phyloP scores from a whole-genome alignment of 2,329 filamentous ascomycete species.

The Bipolaris cookei region DNA sequence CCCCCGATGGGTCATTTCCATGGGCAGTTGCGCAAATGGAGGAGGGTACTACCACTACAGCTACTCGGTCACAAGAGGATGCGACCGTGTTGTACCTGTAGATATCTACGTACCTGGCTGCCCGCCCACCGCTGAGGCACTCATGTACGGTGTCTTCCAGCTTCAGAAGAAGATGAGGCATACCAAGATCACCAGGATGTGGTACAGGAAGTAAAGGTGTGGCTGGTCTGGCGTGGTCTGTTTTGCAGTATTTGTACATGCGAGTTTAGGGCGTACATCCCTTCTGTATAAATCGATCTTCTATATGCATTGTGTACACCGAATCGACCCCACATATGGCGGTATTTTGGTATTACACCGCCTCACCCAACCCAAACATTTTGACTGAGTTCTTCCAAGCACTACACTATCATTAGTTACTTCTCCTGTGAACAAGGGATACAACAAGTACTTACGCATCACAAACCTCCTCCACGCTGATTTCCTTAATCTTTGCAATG shows the following conservation, averaged over 20 bases:
- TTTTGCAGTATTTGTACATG: slow-evolving; percentile 27
- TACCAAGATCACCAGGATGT: slow-evolving; percentile 63
- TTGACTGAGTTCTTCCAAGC: slow-evolving; percentile 50
- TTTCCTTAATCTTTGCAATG: slow-evolving; percentile 82
- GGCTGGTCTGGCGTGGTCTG: slow-evolving; percentile 18
- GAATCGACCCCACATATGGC: slow-evolving; percentile 1
- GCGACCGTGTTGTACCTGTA: slow-evolving; percentile 80
- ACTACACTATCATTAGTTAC: slow-evolving; percentile 22
- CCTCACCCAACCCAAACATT: slow-evolving; percentile 50
- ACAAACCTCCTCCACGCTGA: slow-evolving; percentile 80
- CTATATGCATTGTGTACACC: slow-evolving; percentile 16
- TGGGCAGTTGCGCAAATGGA: slow-evolving; percentile 85
- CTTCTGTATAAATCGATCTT: slow-evolving; percentile 21
- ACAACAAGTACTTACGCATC: slow-evolving; percentile 65
- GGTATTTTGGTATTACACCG: slow-evolving; percentile 9
- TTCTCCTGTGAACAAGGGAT: background rate
- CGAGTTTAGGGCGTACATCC: slow-evolving; percentile 23
- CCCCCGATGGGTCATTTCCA: slow-evolving; percentile 83
- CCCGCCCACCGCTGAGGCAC: slow-evolving; percentile 61
- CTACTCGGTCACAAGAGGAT: slow-evolving; percentile 78
- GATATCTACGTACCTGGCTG: slow-evolving; percentile 84
- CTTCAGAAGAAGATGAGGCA: slow-evolving; percentile 78
- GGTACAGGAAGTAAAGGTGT: slow-evolving; percentile 60
- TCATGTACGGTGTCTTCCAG: slow-evolving; percentile 72
- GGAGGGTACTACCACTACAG: slow-evolving; percentile 89